Percentiles rank a stretch among this genome's conserved stretches.
Conservation (phyloP, 257 asterid genomes). For the Primulina huaijiensis region DNA sequence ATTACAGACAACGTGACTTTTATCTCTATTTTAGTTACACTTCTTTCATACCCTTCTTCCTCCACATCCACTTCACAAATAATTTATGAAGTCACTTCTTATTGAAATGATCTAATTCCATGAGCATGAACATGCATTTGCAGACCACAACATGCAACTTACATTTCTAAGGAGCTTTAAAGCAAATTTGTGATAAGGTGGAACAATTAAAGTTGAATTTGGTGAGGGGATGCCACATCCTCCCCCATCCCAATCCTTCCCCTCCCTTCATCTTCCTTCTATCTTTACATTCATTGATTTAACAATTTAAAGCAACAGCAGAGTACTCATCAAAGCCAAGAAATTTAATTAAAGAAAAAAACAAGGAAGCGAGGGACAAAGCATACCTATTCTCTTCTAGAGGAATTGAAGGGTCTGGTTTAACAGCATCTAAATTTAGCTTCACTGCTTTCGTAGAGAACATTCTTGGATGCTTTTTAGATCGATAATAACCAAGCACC, state of each 20-base stretch:
- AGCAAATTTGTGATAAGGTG: not conserved
- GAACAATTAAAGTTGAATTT: conserved; percentile 7
- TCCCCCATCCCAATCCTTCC: conserved; percentile 6
- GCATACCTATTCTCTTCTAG: conserved; percentile 86
- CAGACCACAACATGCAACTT: not conserved
- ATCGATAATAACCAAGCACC: conserved; percentile 80
- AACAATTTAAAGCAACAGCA: conserved; percentile 21
- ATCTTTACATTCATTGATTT: conserved; percentile 1
- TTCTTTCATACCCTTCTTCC: not conserved
- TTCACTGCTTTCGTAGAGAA: conserved; percentile 74
- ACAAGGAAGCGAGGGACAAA: conserved; percentile 9
- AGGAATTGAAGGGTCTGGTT: conserved; percentile 82
- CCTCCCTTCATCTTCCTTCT: conserved; percentile 1
- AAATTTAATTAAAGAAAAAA: conserved; percentile 14
- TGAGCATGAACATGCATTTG: too few species aligned
- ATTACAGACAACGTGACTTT: not conserved
- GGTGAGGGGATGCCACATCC: conserved; percentile 11
- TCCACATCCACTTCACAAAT: not conserved
- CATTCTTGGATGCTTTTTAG: conserved; percentile 71
- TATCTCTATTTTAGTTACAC: not conserved
- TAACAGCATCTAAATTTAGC: conserved; percentile 75
- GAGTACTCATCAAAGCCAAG: conserved; percentile 11
- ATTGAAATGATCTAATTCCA: not conserved
- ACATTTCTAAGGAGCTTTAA: not conserved
- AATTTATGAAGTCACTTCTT: too few species aligned